These are phyloP conservation scores for Penicillium coffeae DNA, from an alignment of 495 filamentous ascomycete species.

Conservation along the genomic window DNA sequence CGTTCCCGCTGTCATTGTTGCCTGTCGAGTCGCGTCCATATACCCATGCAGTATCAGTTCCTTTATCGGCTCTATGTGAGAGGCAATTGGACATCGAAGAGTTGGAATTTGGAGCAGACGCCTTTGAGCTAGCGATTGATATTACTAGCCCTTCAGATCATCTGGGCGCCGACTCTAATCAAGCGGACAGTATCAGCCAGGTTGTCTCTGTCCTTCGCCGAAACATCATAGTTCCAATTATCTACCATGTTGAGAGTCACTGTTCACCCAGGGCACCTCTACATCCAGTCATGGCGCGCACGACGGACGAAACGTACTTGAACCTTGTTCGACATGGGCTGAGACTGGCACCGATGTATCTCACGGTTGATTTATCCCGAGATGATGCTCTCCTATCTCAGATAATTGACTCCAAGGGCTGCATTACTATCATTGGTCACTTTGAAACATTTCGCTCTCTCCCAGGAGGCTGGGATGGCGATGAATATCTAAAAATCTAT, in stretches of 20 bases:
- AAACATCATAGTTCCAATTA: slow-evolving; percentile 56
- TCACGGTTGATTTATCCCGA: slow-evolving; percentile 62
- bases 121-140: slow-evolving; percentile 64
- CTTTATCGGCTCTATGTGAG: slow-evolving; percentile 58
- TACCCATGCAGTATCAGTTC: slow-evolving; percentile 59
- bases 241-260: slow-evolving; percentile 44
- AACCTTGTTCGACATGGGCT: slow-evolving; percentile 63
- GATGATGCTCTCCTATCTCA: slow-evolving; percentile 49
- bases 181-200: slow-evolving; percentile 47
- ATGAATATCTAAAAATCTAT: slow-evolving; percentile 32
- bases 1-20: slow-evolving; percentile 64
- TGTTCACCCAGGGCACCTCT: slow-evolving; percentile 14
- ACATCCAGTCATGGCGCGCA: slow-evolving; percentile 17
- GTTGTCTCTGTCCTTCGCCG: slow-evolving; percentile 59
- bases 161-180: slow-evolving; percentile 31
- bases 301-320: slow-evolving; percentile 49
- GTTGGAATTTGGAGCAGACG: slow-evolving; percentile 62
- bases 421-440: slow-evolving; percentile 65
- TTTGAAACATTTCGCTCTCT: slow-evolving; percentile 46
- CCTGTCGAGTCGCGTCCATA: slow-evolving; percentile 58
- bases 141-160: slow-evolving; percentile 27
- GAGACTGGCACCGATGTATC: slow-evolving; percentile 65
- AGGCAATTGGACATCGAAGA: slow-evolving; percentile 56
- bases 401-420: slow-evolving; percentile 54
- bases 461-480: slow-evolving; percentile 41